Base-by-base conservation (phyloP, 169 alveolate species). In the Cryptosporidium muris region DNA sequence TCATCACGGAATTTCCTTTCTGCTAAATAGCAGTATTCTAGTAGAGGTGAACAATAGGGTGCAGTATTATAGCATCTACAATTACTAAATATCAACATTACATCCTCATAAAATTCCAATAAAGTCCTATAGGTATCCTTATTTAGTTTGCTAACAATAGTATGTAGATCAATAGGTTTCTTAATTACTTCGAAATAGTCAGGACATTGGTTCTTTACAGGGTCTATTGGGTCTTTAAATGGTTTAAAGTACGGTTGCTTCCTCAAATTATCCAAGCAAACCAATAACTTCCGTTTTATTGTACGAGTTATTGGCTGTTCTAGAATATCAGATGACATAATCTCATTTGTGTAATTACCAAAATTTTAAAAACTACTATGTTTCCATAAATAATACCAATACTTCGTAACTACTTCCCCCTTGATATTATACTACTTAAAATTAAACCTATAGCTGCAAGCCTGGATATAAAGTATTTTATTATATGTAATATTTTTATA, bases 1-100 rank as follows among this genome's bases (percentile, higher is more conserved):
- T 74, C 85, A 1, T 34, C 5, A 25, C 54, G 25, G 43, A 74
- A 74, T n/a, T 43, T 58, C 25, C 47, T 25, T 42, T 74, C 85
- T 11, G 85, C 54, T 4, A 58, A 42, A 38, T 74, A 38, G 37
- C 85, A 74, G 9, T 43, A 60, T 9, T 38, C 62, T 43, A 74
- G 43, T 47, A 74, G 40, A 45, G 40, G 62, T 7, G 64, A 9
- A 43, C 85, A 74, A 14, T 58, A 45, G 7, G 85, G 85, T 12
- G 85, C 54, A 8, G 85, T 74, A 25, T 74, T 74, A 48, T 74
- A 74, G 16, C 60, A 66, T 42, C 85, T 58, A 34, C 85, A 74
- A 58, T 74, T 74, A 6, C 49, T 34, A 45, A 74, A 74, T 53
- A 74, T 74, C 9, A 74, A 53, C 48, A 54, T 47, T 42, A 74